A percentile compares a stretch with the other conserved stretches of the same genome.
Evolutionary conservation across 2,329 filamentous ascomycete genomes (phyloP).

Genomic region (Metarhizium robertsii): DNA sequence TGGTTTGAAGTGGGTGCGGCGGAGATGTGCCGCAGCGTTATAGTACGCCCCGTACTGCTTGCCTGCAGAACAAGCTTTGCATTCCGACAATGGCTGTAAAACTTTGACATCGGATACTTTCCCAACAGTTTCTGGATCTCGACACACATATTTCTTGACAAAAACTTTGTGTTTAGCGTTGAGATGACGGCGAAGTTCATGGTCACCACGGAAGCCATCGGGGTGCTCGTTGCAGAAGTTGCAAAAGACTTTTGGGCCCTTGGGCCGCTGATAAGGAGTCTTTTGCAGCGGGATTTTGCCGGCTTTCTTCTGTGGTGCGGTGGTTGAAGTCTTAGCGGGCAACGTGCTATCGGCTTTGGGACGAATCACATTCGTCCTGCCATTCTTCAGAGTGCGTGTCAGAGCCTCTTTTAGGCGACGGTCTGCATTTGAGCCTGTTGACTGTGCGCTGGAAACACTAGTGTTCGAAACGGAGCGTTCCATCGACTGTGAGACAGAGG

Average conservation of each 20-base stretch:
- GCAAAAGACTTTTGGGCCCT: slow-evolving; percentile 65
- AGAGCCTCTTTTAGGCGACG: slow-evolving; percentile 39
- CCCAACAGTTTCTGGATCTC: slow-evolving; percentile 37
- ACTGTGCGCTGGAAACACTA: slow-evolving; percentile 32
- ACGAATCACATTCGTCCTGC: slow-evolving; percentile 27
- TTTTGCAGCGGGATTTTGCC: slow-evolving; percentile 36
- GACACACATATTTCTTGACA: slow-evolving; percentile 50
- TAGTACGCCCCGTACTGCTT: slow-evolving; percentile 90
- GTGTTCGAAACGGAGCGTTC: slow-evolving; percentile 38
- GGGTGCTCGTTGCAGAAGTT: slow-evolving; percentile 60
- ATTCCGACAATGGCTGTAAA: slow-evolving; percentile 61
- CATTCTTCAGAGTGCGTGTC: slow-evolving; percentile 35
- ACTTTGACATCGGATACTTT: slow-evolving; percentile 35
- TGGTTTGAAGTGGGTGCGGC: slow-evolving; percentile 78
- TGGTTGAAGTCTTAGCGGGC: slow-evolving; percentile 6
- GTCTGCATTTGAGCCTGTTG: slow-evolving; percentile 32
- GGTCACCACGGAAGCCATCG: slow-evolving; percentile 75
- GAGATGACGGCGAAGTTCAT: slow-evolving; percentile 65
- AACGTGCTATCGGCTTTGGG: slow-evolving; percentile 31
- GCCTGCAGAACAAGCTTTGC: slow-evolving; percentile 68
- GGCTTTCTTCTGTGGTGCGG: slow-evolving; percentile 23
- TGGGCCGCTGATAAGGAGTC: slow-evolving; percentile 47
- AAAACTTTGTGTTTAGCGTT: slow-evolving; percentile 52
- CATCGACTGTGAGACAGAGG: slow-evolving; percentile 22
- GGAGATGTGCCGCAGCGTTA: slow-evolving; percentile 85